These are phyloP conservation scores for Botrytis medusae DNA, from an alignment of 2,329 filamentous ascomycete species.

Conservation along the genomic window DNA sequence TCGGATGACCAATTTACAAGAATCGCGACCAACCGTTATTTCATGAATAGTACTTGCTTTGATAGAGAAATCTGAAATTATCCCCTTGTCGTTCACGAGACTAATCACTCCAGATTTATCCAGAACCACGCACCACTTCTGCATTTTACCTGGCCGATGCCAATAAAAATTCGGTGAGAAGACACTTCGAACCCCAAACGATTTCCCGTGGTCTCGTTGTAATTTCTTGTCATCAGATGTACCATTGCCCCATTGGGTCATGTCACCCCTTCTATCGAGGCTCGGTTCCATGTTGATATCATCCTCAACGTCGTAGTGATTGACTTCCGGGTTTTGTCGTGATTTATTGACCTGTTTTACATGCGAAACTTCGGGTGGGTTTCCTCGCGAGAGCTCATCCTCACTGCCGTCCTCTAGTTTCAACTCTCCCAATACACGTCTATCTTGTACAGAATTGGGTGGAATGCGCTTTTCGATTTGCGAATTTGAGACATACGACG, in stretches of 20 bases:
- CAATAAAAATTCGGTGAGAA: conserved; percentile 1
- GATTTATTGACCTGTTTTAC: neutral
- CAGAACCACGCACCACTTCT: neutral
- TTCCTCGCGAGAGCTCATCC: conserved; percentile 9
- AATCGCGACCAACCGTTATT: neutral
- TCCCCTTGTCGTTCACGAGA: neutral
- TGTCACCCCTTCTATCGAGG: conserved; percentile 8
- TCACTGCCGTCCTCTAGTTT: neutral
- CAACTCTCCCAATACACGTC: neutral
- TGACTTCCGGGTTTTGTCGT: neutral
- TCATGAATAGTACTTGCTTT: neutral
- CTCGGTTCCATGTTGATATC: neutral
- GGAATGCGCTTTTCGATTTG: neutral
- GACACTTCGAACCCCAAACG: neutral
- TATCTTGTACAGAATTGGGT: neutral
- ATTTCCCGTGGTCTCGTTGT: neutral
- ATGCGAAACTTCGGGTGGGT: neutral
- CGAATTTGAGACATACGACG: neutral
- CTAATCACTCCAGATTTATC: neutral
- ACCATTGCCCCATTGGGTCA: neutral
- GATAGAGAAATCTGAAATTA: neutral
- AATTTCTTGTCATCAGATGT: neutral
- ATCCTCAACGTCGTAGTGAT: neutral
- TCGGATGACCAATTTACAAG: neutral
- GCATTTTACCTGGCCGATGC: neutral